phyloP scores from a whole-genome alignment of 2,329 filamentous ascomycete species.

The Macrophomina pseudophaseolina region DNA sequence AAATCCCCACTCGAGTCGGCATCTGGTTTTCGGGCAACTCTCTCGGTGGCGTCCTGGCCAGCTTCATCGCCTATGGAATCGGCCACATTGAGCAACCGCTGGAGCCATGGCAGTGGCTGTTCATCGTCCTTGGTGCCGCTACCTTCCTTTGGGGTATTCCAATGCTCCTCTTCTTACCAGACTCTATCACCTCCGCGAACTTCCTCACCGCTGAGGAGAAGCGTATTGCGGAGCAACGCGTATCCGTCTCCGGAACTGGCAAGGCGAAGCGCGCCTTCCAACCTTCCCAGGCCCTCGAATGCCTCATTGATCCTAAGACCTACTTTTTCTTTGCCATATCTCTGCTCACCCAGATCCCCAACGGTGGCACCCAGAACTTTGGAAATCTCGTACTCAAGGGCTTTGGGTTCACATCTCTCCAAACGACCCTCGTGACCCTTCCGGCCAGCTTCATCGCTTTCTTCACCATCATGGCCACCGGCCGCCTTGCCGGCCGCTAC shows the following conservation, averaged over 20 bases:
- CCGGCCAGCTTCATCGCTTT: conserved; percentile 32
- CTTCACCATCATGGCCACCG: conserved; percentile 25
- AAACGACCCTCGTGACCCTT: conserved; percentile 30
- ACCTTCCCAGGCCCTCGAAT: conserved; percentile 62
- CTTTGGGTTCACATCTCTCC: conserved; percentile 28
- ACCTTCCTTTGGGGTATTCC: conserved; percentile 51
- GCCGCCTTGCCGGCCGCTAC: conserved; percentile 13
- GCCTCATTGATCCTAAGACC: conserved; percentile 34
- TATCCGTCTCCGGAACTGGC: conserved; percentile 47
- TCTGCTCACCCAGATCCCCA: conserved; percentile 26
- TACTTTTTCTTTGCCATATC: conserved; percentile 27
- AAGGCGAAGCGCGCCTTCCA: conserved; percentile 76
- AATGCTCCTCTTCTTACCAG: conserved; percentile 49
- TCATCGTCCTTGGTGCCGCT: conserved; percentile 52
- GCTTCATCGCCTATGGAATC: conserved; percentile 26
- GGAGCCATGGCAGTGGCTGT: conserved; percentile 53
- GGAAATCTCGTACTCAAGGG: conserved; percentile 29
- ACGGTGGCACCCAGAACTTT: conserved; percentile 30
- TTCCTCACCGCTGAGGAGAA: conserved; percentile 32
- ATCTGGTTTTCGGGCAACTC: conserved; percentile 55
- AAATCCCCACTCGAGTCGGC: conserved; percentile 54
- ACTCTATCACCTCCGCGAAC: conserved; percentile 38
- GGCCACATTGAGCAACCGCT: conserved; percentile 32
- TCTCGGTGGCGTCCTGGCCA: conserved; percentile 53
- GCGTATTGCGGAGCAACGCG: conserved; percentile 32